Evolutionary conservation across 2,329 filamentous ascomycete genomes (phyloP).

Genomic region (Escovopsis weberi): DNA sequence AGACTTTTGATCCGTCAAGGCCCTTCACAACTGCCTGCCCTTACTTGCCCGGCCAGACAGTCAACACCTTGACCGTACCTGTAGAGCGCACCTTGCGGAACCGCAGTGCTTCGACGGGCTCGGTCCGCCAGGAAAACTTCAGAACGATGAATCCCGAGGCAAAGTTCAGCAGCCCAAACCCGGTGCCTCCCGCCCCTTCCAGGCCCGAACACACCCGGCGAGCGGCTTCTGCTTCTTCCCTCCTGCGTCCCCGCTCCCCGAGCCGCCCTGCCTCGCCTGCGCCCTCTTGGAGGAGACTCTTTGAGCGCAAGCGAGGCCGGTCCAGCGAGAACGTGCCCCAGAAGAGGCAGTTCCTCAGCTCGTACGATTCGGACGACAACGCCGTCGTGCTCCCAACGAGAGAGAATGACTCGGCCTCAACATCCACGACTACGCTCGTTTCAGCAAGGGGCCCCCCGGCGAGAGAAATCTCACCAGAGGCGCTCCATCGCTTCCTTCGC

Average conservation of each 20-base stretch:
- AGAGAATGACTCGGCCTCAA: slow-evolving; percentile 1
- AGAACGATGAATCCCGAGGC: slow-evolving; percentile 68
- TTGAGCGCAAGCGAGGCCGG: slow-evolving; percentile 24
- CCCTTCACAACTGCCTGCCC: slow-evolving; percentile 70
- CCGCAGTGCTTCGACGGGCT: slow-evolving; percentile 52
- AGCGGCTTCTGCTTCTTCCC: slow-evolving; percentile 13
- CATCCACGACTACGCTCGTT: slow-evolving; percentile 9
- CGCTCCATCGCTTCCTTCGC: slow-evolving; percentile 34
- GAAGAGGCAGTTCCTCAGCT: slow-evolving; percentile 10
- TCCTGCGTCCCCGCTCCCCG: slow-evolving; percentile 24
- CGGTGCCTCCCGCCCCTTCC: slow-evolving; percentile 12
- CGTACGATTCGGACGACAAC: slow-evolving; percentile 18
- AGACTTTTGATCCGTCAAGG: slow-evolving; percentile 58
- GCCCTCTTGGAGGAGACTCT: slow-evolving; percentile 37
- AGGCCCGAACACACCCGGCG: background rate
- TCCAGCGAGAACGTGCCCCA: slow-evolving; percentile 1
- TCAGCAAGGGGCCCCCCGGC: slow-evolving; percentile 22
- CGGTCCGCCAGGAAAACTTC: slow-evolving; percentile 40
- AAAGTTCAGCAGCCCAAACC: slow-evolving; percentile 57
- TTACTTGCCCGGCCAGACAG: slow-evolving; percentile 70
- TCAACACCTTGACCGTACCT: slow-evolving; percentile 76
- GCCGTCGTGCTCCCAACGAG: slow-evolving; percentile 16
- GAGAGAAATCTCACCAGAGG: slow-evolving; percentile 42
- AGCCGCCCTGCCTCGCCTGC: slow-evolving; percentile 33
- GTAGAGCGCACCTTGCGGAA: slow-evolving; percentile 45